phyloP scores from a whole-genome alignment of 305 asterid genomes.

The Salvia sclarea region DNA sequence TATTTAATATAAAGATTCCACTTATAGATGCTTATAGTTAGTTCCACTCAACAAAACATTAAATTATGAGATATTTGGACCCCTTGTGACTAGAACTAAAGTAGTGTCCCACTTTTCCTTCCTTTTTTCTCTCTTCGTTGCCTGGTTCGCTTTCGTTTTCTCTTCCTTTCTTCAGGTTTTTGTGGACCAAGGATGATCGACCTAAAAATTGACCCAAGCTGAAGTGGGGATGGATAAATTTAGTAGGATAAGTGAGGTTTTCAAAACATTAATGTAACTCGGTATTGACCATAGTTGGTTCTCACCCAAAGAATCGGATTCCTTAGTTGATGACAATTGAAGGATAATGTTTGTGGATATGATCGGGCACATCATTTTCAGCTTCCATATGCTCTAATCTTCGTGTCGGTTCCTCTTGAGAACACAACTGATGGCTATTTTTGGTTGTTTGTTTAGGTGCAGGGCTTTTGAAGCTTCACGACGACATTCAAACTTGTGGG shows the following conservation, averaged over 20 bases:
- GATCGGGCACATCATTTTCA: neutral
- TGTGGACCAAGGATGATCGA: neutral
- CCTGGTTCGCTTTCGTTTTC: neutral
- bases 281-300: too few relatives aligned
- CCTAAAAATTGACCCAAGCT: neutral
- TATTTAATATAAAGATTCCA: conserved; percentile 38
- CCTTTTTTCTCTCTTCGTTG: neutral
- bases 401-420: neutral
- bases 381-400: neutral
- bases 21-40: conserved; percentile 33
- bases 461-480: conserved; percentile 75
- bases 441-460: conserved; percentile 44
- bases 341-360: neutral
- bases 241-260: conserved; percentile 18
- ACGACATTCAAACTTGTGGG: conserved; percentile 88
- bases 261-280: neutral
- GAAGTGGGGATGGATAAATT: conserved; percentile 17
- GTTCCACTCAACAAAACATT: conserved; percentile 39
- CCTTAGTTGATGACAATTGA: conserved; percentile 20
- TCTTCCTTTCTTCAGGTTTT: neutral
- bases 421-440: neutral
- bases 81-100: conserved; percentile 26
- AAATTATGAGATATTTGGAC: conserved; percentile 27
- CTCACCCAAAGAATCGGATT: conserved; percentile 25
- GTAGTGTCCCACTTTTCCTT: conserved; percentile 21